Percentiles rank a stretch among this genome's conserved stretches.
phyloP scores from a whole-genome alignment of 2,329 filamentous ascomycete species.

The Metarhizium sp. region DNA sequence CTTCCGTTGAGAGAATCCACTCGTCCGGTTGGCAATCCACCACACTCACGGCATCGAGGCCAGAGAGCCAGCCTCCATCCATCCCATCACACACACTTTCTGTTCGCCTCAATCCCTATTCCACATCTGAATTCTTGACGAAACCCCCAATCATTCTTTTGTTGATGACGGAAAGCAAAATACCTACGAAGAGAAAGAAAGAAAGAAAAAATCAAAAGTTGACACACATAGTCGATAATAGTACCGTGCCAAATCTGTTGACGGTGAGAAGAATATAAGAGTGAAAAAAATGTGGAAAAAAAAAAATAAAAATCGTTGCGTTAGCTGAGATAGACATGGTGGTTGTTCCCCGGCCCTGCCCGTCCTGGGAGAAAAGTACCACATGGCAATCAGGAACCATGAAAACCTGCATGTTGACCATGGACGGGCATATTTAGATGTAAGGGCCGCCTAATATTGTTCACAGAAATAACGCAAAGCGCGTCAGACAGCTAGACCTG shows the following conservation, averaged over 20 bases:
- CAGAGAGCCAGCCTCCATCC: not conserved
- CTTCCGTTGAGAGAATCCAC: not conserved
- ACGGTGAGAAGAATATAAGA: not conserved
- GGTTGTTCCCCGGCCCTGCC: not conserved
- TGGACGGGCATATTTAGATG: not conserved
- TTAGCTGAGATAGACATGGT: not conserved
- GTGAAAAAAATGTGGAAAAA: not conserved
- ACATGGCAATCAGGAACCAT: not conserved
- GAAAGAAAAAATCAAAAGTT: not conserved
- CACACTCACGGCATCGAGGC: not conserved
- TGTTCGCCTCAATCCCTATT: not conserved
- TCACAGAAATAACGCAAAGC: constrained; percentile 6
- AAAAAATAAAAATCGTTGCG: not conserved
- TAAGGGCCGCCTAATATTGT: not conserved
- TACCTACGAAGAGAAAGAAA: not conserved
- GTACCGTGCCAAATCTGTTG: not conserved
- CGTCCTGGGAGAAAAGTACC: not conserved
- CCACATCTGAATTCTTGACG: not conserved
- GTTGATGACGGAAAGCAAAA: not conserved
- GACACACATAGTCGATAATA: not conserved
- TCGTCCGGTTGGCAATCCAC: not conserved
- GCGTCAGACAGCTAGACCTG: not conserved
- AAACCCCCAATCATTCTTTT: not conserved
- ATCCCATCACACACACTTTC: not conserved
- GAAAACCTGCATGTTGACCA: not conserved